Evolutionary conservation across 2,329 filamentous ascomycete species (phyloP), one percentile per base, ranked within the genome.

Genomic region (Fusarium tjaetaba): DNA sequence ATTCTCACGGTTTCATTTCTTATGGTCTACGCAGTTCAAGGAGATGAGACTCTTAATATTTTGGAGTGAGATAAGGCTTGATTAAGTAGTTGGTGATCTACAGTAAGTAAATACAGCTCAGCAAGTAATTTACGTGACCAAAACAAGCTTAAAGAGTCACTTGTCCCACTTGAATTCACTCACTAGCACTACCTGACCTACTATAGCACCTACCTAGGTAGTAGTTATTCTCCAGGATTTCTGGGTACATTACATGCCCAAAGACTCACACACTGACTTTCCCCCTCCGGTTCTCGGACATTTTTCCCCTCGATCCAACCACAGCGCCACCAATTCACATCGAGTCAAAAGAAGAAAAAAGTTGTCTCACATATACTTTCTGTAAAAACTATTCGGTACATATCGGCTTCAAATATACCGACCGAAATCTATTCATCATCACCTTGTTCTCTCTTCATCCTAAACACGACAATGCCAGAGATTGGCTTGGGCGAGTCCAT

Each of bases 401-500:
- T 28, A 24, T 65, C 36, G 24, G 36, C 32, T 49, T 49, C 24
- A 30, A 28, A 65, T 38, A 65, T 46, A 41, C 34, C 48, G 30
- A 59, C 46, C 26, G 11, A 39, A 13, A 22, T 48, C 45, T 28
- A 30, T 53, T n/a, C 14, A 43, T 34, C 22, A 28, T 48, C 36
- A 15, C 18, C 30, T 49, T 46, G 30, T 55, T 41, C 57, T 38
- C 42, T 52, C 18, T 52, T 13, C 36, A 61, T 51, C n/a, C 18
- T 24, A 41, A 48, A 24, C 45, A 45, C 42, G 38, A 51, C 34
- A 32, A 89, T 89, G 87, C 82, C 85, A n/a, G 76, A 78, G 36
- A 84, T 89, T 66, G 84, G 84, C 28, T 78, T 93, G 42, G 93
- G 93, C 77, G 91, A 93, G 78, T 89, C 93, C 10, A 93, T 96